phyloP scores from a whole-genome alignment of 441 rosid genomes.

The Erysimum cheiri region DNA sequence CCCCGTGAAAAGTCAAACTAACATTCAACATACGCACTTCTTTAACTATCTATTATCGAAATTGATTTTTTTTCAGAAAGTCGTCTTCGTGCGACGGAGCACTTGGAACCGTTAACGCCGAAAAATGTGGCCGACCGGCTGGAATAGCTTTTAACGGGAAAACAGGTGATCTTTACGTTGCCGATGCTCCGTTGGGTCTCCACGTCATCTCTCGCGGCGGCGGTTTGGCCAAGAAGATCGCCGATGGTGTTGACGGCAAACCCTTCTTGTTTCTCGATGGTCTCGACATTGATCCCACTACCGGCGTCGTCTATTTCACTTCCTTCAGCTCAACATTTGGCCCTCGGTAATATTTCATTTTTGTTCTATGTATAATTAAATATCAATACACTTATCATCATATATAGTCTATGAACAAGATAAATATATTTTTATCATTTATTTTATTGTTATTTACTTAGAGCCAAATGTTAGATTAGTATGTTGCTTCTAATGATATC shows the following conservation, averaged over 20 bases:
- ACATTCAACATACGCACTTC: not conserved
- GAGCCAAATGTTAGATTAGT: not conserved
- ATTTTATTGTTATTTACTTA: not conserved
- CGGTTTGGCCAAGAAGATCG: conserved; percentile 43
- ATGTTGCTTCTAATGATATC: not conserved
- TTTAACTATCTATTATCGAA: not conserved
- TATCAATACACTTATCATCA: not conserved
- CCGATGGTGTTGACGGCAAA: conserved; percentile 43
- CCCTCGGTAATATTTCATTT: conserved; percentile 31
- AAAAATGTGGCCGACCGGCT: conserved; percentile 49
- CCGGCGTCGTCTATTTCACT: conserved; percentile 47
- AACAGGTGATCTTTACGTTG: conserved; percentile 46
- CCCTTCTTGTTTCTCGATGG: conserved; percentile 44
- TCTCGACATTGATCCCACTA: conserved; percentile 46
- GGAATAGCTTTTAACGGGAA: conserved; percentile 43
- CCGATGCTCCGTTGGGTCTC: conserved; percentile 48
- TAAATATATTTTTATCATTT: not conserved
- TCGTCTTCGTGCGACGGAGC: conserved; percentile 44
- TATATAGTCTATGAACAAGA: not conserved
- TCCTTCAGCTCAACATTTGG: conserved; percentile 38
- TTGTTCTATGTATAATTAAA: too few relatives aligned
- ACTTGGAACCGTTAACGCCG: conserved; percentile 7
- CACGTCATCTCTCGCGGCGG: conserved; percentile 39
- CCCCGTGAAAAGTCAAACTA: not conserved
- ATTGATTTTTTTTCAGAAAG: conserved; percentile 31